Conservation (phyloP, 2,329 filamentous ascomycete genomes). For the Aspergillus alliaceus region DNA sequence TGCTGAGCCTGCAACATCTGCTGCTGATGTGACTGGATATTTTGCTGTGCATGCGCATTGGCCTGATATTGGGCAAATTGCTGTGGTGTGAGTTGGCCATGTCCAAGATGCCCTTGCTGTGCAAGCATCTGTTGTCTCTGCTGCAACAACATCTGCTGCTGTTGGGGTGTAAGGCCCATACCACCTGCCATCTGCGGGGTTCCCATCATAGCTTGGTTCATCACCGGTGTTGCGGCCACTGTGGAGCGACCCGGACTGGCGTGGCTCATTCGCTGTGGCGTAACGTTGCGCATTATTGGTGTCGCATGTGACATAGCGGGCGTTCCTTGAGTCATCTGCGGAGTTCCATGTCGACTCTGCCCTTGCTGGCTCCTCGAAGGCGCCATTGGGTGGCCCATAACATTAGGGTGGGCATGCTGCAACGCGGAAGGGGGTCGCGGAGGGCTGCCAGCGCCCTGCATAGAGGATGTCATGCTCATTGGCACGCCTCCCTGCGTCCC, state of each 20-base stretch:
- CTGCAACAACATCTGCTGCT: slow-evolving; percentile 40
- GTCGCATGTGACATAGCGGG: slow-evolving; percentile 49
- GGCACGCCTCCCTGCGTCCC: slow-evolving; percentile 41
- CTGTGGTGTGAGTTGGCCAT: slow-evolving; percentile 40
- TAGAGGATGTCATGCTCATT: slow-evolving; percentile 47
- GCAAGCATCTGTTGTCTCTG: slow-evolving; percentile 41
- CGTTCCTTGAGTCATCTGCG: slow-evolving; percentile 48
- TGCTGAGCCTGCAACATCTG: slow-evolving; percentile 40
- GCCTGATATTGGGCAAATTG: slow-evolving; percentile 44
- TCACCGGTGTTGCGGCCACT: slow-evolving; percentile 46
- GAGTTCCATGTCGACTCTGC: slow-evolving; percentile 49
- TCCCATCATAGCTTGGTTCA: slow-evolving; percentile 43
- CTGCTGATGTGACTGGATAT: slow-evolving; percentile 45
- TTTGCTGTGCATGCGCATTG: slow-evolving; percentile 48
- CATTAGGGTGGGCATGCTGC: slow-evolving; percentile 48
- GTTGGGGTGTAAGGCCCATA: slow-evolving; percentile 40
- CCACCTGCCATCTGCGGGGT: slow-evolving; percentile 40
- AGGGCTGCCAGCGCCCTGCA: slow-evolving; percentile 49
- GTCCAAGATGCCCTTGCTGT: slow-evolving; percentile 36
- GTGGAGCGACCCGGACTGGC: slow-evolving; percentile 45
- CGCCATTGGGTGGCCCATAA: slow-evolving; percentile 48
- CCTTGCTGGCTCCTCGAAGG: slow-evolving; percentile 47
- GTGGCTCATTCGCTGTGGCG: slow-evolving; percentile 47
- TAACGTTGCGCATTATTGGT: slow-evolving; percentile 49
- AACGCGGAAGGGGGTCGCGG: slow-evolving; percentile 46